These are phyloP conservation scores for Nannochloris sp. DNA, from an alignment of 139 green algal genomes.

Conservation along the genomic window DNA sequence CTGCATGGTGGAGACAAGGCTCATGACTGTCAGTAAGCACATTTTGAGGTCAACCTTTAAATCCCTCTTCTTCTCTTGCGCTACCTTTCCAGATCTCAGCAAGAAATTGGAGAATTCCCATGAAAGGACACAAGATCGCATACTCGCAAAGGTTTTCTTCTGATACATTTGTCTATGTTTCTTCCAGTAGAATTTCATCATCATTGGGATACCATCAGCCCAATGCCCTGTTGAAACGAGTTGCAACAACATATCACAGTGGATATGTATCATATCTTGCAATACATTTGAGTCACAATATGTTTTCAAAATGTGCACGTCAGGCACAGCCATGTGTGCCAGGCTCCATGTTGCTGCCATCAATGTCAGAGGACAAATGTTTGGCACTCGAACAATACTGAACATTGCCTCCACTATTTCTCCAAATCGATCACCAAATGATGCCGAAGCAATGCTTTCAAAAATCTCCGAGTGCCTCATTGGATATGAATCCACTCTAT, in stretches of 20 bases:
- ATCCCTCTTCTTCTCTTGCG: no score
- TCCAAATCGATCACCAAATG: not conserved
- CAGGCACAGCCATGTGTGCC: no score
- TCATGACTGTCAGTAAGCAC: no score
- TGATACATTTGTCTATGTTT: not conserved
- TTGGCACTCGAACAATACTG: not conserved
- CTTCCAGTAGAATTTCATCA: conserved; percentile 1
- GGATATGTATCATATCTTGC: no score
- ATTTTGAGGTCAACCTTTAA: no score
- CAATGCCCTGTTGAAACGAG: not conserved
- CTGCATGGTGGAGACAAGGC: no score
- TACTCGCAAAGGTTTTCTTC: not conserved
- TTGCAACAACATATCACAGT: no score
- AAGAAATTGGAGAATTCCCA: not conserved
- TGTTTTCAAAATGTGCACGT: no score
- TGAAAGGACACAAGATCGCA: not conserved
- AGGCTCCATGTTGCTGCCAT: no score
- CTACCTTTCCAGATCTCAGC: not conserved
- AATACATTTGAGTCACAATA: no score
- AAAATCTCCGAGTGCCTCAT: conserved; percentile 2
- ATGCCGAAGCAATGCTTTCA: not conserved
- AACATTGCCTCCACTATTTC: not conserved
- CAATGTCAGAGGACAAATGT: not conserved
- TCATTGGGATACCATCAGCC: not conserved
- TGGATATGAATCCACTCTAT: not conserved